Conservation (phyloP, 2,329 filamentous ascomycete species). For the Sclerotinia subarctica region DNA sequence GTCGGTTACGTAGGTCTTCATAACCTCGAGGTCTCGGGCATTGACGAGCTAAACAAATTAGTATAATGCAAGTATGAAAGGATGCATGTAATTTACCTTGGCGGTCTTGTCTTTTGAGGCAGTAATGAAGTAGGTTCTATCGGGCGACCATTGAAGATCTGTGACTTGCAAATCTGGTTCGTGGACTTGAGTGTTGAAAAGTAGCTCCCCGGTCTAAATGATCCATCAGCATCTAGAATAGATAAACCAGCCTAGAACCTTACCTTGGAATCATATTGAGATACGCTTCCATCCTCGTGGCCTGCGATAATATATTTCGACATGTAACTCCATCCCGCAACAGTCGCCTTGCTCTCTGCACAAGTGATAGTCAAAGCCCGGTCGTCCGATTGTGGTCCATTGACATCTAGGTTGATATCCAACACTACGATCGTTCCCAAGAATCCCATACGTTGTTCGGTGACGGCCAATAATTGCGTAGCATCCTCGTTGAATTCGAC, state of each 20-base stretch:
- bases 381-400: constrained; percentile 82
- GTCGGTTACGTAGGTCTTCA: constrained; percentile 90
- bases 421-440: constrained; percentile 91
- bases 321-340: constrained; percentile 93
- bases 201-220: constrained; percentile 68
- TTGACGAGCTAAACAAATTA: constrained; percentile 63
- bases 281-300: constrained; percentile 93
- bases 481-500: constrained; percentile 97
- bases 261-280: constrained; percentile 87
- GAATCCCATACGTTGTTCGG: constrained; percentile 97
- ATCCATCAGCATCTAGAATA: constrained; percentile 25
- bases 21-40: constrained; percentile 78
- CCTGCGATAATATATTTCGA: constrained; percentile 95
- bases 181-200: constrained; percentile 80
- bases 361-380: constrained; percentile 83
- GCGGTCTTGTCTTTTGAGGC: constrained; percentile 97
- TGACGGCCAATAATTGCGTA: constrained; percentile 84
- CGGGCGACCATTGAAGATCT: constrained; percentile 90
- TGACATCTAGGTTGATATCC: constrained; percentile 79
- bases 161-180: constrained; percentile 75
- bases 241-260: constrained; percentile 22
- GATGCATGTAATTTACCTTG: constrained; percentile 56
- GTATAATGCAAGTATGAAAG: not conserved
- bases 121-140: constrained; percentile 98
- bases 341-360: constrained; percentile 93